Percentiles rank a stretch among this genome's conserved stretches.
phyloP scores from a whole-genome alignment of 371 early-diverging fungal species.

The Thermomucor indicae-seudaticae region DNA sequence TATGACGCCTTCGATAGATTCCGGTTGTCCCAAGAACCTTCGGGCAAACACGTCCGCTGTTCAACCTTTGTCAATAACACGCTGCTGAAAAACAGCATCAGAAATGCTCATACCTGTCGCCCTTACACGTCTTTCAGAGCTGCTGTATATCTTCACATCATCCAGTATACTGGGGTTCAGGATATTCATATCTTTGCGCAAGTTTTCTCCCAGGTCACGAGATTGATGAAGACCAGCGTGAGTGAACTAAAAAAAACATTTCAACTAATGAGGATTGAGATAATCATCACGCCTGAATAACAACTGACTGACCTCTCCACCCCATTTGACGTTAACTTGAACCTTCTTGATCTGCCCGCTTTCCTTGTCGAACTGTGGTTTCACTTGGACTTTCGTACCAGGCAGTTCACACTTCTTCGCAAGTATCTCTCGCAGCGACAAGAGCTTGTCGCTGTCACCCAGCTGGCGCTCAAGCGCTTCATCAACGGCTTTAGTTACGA shows the following conservation, averaged over 20 bases:
- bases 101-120: constrained; percentile 70
- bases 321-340: constrained; percentile 96
- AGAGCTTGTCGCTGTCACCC: constrained; percentile 57
- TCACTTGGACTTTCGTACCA: constrained; percentile 93
- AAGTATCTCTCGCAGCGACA: constrained; percentile 69
- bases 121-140: constrained; percentile 86
- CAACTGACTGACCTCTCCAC: constrained; percentile 68
- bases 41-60: constrained; percentile 74
- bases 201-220: constrained; percentile 87
- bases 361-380: constrained; percentile 70
- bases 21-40: constrained; percentile 65
- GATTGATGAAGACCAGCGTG: constrained; percentile 93
- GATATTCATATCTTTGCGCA: constrained; percentile 88
- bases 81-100: too few relatives aligned
- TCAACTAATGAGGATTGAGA: neutral
- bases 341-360: constrained; percentile 62
- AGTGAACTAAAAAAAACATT: constrained; percentile 64
- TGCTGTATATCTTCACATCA: constrained; percentile 83
- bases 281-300: neutral
- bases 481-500: constrained; percentile 64
- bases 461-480: constrained; percentile 49
- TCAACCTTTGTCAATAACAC: neutral
- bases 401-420: constrained; percentile 76
- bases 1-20: constrained; percentile 57
- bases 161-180: constrained; percentile 82